Evolutionary conservation across 345 rosid species (phyloP), one percentile per base, ranked within the genome.

Genomic region (Cardamine chenopodiifolia): DNA sequence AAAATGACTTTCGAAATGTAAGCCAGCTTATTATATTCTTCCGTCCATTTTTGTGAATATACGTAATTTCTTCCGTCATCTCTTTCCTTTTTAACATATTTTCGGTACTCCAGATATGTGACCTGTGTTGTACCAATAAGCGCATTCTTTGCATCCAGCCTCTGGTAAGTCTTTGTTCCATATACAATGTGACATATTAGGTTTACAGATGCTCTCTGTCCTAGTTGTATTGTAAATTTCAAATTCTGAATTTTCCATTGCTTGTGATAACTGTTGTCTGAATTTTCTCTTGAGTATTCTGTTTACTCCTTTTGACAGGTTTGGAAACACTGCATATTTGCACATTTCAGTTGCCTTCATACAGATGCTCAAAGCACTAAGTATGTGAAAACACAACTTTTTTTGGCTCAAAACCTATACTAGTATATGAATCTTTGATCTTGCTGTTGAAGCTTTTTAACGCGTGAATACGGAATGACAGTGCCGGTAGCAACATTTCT

Each of bases 321-420:
- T 95, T 78, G 97, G 97, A 29, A 90, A 95, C 72, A 95, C 96
- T 66, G 97, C 97, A 48, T 91, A 88, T 80, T 81, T 94, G 82
- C 86, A 83, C 76, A 91, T 91, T 63, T 91, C 97, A 7, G 96
- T 91, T 72, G 97, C 98, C 83, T 94, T 90, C 83, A 91, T 94
- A 72, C 98, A 94, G 82, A 91, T 94, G 99, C 99, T 95, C 62
- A 92, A 92, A 85, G 97, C 97, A 75, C 77, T 92, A 76, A 90
- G 97, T 95, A 92, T 63, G 97, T 89, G 28, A 35, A 79, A 49
- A 44, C 44, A 57, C 79, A 72, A 19, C 44, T 35, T 50, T 72
- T 44, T 37, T 56, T 18, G 62, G 28, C 39, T 47, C 23, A 58
- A 45, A 53, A 40, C 40, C 54, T 48, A 29, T 64, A 47, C 39